Base-by-base conservation (phyloP, 768 basidiomycete species). In the Calocybe cyanea region DNA sequence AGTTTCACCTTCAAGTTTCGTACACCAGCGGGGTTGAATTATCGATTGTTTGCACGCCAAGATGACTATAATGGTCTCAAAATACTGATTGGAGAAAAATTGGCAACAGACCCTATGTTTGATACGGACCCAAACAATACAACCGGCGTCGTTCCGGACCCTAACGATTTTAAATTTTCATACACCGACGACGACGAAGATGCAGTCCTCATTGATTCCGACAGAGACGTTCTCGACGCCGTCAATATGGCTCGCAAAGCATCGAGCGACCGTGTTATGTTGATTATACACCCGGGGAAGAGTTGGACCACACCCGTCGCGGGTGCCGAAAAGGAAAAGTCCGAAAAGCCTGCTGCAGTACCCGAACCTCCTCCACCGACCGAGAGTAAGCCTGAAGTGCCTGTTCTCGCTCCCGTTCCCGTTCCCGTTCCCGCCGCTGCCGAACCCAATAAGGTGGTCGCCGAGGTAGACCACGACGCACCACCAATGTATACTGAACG, bases 111-210 rank as follows among this genome's bases (percentile, higher is more conserved):
- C 33, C 39, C 38, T 4, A 19, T 41, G 19, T 47, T 47, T 33
- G 31, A 28, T 30, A 8, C 40, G 10, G 15, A 28, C 30, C 34
- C 38, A 1, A 13, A 18, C 7, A 7, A 37, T 17, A 21, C 38
- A 2, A 7, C 45, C 13, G 15, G 28, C 25, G 11, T 15, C 21
- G 24, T 33, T 23, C 46, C 46, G 2, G 38, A 47, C 24, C 38
- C 31, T 19, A 24, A 35, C 24, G 46, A 47, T 28, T 41, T 47
- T 17, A 19, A 20, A 7, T 24, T 47, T 13, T 40, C 33, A 4
- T 47, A 41, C 15, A 19, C n/a, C 24, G 46, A 47, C 21, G 46
- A 47, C 2, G 46, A 47, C 13, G 46, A 39, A 5, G 46, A 47
- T 41, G 8, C 36, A 9, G 46, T 47, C 13, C 17, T 33, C 11